phyloP scores from a whole-genome alignment of 768 basidiomycete genomes.

The Amanita fuliginea region DNA sequence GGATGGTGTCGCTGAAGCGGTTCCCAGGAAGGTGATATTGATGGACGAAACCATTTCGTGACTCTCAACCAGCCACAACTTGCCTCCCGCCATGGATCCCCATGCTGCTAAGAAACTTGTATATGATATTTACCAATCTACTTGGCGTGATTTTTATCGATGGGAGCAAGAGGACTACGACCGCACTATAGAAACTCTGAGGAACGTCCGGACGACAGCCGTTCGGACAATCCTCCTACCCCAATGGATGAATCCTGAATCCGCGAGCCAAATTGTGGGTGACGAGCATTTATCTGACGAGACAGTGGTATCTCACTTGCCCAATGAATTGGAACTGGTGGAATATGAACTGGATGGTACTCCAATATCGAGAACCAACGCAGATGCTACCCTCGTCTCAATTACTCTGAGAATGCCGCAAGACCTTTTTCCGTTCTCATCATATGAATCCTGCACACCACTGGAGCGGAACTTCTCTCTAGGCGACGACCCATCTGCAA shows the following conservation, averaged over 20 bases:
- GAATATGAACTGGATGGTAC: background rate
- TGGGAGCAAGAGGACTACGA: constrained; percentile 15
- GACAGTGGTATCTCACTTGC: background rate
- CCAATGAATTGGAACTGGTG: background rate
- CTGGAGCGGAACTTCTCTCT: constrained; percentile 31
- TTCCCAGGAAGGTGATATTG: constrained; percentile 68
- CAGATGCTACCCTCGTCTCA: background rate
- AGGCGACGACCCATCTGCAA: constrained; percentile 46
- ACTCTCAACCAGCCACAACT: too few species aligned
- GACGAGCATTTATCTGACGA: background rate
- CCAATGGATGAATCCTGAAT: background rate
- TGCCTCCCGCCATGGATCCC: background rate
- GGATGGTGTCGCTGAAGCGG: constrained; percentile 74
- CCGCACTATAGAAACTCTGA: constrained; percentile 9
- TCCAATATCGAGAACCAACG: background rate
- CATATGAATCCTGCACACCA: constrained; percentile 51
- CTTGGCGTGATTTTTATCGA: constrained; percentile 14
- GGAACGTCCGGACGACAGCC: background rate
- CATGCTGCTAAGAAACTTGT: background rate
- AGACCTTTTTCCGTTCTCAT: constrained; percentile 11
- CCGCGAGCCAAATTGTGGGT: background rate
- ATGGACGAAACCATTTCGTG: constrained; percentile 18
- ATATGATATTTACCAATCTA: constrained; percentile 5
- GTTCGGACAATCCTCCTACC: background rate
- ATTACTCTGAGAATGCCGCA: background rate